A percentile compares a stretch with the other conserved stretches of the same genome.
Conservation (phyloP, 208 protist genomes). For the Leishmania amazonensis region DNA sequence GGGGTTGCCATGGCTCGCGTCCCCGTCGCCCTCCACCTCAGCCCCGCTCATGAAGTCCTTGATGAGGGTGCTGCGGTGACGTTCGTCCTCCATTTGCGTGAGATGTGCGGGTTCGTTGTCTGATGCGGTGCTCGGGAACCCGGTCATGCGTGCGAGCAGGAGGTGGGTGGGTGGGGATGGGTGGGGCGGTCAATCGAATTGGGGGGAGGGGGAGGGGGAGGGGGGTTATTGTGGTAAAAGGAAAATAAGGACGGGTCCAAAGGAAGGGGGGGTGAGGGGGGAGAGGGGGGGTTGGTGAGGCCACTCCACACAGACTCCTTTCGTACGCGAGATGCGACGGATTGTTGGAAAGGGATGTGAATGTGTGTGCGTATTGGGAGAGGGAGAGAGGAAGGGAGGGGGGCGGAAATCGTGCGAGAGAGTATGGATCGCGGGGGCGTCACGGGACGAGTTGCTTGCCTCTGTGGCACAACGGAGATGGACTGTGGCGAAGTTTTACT, state of each 20-base stretch:
- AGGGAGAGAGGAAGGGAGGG: not conserved
- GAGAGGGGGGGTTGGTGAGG: no score
- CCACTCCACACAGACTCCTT: not conserved
- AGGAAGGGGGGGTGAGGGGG: not conserved
- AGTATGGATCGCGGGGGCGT: not conserved
- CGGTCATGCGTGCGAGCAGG: not conserved
- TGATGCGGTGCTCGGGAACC: not conserved
- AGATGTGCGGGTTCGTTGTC: not conserved
- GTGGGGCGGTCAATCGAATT: not conserved
- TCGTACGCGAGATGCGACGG: not conserved
- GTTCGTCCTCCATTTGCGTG: conserved; percentile 21
- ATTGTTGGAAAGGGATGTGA: not conserved
- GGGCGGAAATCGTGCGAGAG: not conserved
- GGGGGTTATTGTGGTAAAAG: not conserved
- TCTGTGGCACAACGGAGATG: not conserved
- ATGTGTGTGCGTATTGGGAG: not conserved
- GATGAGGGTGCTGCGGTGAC: conserved; percentile 32
- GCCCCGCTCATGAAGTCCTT: conserved; percentile 49
- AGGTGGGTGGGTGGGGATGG: not conserved
- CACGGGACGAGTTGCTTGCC: not conserved
- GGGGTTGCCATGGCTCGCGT: not conserved
- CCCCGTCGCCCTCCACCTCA: conserved; percentile 20
- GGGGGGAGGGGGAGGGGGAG: no score
- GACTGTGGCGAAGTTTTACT: not conserved
- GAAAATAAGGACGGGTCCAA: not conserved